Base-by-base conservation (phyloP, 2,329 filamentous ascomycete genomes). In the Teratosphaeriaceae sp. region DNA sequence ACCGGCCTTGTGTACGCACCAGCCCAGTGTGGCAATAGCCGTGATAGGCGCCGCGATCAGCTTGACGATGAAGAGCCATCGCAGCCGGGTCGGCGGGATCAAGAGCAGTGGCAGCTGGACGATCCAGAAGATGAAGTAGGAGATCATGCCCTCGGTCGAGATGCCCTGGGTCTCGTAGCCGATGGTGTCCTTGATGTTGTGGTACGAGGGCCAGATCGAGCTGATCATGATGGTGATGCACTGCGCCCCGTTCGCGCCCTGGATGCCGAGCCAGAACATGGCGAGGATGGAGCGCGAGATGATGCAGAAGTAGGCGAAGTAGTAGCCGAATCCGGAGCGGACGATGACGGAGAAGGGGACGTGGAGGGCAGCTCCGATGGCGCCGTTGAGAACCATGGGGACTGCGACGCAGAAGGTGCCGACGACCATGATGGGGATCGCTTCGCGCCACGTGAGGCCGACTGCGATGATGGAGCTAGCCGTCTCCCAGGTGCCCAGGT, bases 381-480 rank as follows among this genome's bases (percentile, higher is more conserved):
- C 71, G 12, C 49, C 73, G 49, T 55, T 52, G 4, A 53, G 39
- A 6, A 52, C 44, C 43, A 52, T 50, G 9, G 47, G 74, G 30
- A 76, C 65, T 24, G 71, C 72, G 30, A 76, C 68, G 46, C 74
- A 71, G 53, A 73, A 69, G 59, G 72, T 74, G 8, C 63, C 68
- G 6, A 73, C 55, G 5, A 70, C 70, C 38, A 73, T 69, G 27
- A 30, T 30, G 5, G 27, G 27, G 12, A 30, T 35, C n/a, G 73
- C 72, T 54, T 80, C 77, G 37, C 69, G 65, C 66, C 74, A 79
- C 42, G 66, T 72, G 16, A 80, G 63, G 2, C 76, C 75, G 19
- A 74, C 66, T 9, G 69, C 65, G 9, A 74, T 60, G 44, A 75
- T 71, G 36, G 68, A 67, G 24, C 65, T 67, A 2, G 70, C 72